Percentiles rank a stretch among this genome's conserved stretches.
phyloP scores from a whole-genome alignment of 768 basidiomycete species.

The Boletus rex-veris region DNA sequence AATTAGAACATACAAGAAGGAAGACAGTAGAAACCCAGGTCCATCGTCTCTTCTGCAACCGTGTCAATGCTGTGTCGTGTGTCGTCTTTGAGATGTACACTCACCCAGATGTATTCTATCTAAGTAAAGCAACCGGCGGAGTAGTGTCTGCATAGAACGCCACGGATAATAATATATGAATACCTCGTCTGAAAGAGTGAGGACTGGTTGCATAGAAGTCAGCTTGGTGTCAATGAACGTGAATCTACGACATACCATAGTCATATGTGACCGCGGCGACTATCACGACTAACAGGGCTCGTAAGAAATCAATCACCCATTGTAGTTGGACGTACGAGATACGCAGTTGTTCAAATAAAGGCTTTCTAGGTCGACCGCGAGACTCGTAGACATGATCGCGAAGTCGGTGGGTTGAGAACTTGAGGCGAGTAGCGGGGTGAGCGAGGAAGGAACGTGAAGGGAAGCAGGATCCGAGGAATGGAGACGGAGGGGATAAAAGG shows the following conservation, averaged over 20 bases:
- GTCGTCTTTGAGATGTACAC: background rate
- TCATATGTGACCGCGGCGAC: background rate
- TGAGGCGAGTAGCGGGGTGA: background rate
- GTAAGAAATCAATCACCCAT: background rate
- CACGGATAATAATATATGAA: background rate
- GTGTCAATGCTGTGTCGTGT: background rate
- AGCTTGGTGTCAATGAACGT: background rate
- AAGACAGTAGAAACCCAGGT: conserved; percentile 5
- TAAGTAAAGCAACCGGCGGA: background rate
- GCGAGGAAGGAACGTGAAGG: background rate
- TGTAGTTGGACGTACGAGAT: background rate
- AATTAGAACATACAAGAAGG: background rate
- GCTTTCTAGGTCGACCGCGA: background rate
- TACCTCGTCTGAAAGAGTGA: conserved; percentile 10
- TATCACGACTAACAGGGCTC: background rate
- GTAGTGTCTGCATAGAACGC: background rate
- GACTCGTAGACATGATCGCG: conserved; percentile 1
- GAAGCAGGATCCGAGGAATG: background rate
- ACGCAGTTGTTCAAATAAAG: conserved; percentile 5
- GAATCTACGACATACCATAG: conserved; percentile 1
- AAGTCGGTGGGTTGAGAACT: background rate
- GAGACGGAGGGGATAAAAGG: background rate
- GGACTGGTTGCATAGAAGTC: background rate
- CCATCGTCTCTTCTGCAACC: conserved; percentile 3
- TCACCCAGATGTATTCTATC: conserved; percentile 11